Evolutionary conservation across 768 basidiomycete genomes (phyloP), one percentile per base, ranked within the genome.

Genomic region (Mycena maculata): DNA sequence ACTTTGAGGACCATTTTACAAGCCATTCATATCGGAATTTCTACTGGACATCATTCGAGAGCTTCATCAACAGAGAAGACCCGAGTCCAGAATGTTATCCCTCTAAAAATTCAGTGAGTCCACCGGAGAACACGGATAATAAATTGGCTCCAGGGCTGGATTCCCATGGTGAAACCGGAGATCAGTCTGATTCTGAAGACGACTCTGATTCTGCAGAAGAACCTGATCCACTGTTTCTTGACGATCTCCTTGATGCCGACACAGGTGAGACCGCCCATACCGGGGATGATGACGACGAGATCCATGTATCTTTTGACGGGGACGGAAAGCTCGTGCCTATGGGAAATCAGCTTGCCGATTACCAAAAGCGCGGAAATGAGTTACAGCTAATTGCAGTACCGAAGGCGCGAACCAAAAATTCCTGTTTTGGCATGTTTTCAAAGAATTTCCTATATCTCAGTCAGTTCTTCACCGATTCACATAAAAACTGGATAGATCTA

Each of bases 1-100:
- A 73, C 22, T 67, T 63, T 4, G 76, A 75, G 25, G 75, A 79
- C 45, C 74, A 77, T 22, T 79, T 73, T 44, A 76, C 76, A 3
- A 77, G 71, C 47, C 76, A 78, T 44, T 11, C 53, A 8, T 79
- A 69, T 52, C 27, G 42, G 0, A 68, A 71, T n/a, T 58, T 79
- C 25, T 75, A 72, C 47, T 79, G 77, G 78, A 41, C 57, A 13
- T 42, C 54, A 5, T 57, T 63, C 31, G 62, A 63, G 38, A 52
- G 10, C 6, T 69, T 69, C 25, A 38, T 82, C 2, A 58, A 80
- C 15, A 2, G 54, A 11, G n/a, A n/a, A n/a, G n/a, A n/a, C n/a
- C n/a, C n/a, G n/a, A n/a, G n/a, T n/a, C n/a, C n/a, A n/a, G n/a
- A 78, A 60, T 77, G 76, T 69, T 73, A 74, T 28, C n/a, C 52